Percentiles rank a stretch among this genome's conserved stretches.
These are phyloP conservation scores for Cladophialophora psammophila DNA, from an alignment of 2,329 filamentous ascomycete species.

Conservation along the genomic window DNA sequence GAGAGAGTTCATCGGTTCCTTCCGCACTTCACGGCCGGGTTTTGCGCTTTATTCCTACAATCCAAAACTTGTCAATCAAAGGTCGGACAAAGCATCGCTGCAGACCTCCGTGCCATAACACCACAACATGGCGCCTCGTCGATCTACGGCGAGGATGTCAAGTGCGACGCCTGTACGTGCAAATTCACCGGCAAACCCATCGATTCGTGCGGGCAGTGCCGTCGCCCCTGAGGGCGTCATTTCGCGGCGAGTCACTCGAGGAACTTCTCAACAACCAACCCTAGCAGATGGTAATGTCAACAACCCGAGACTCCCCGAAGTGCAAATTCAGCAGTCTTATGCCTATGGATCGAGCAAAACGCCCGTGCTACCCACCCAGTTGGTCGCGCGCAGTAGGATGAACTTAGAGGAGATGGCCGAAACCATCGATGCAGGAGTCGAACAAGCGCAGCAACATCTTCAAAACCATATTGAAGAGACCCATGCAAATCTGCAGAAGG, in stretches of 20 bases:
- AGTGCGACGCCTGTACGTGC: slow-evolving; percentile 33
- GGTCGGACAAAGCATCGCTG: not conserved
- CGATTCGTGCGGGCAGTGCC: slow-evolving; percentile 29
- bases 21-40: not conserved
- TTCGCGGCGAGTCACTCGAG: slow-evolving; percentile 30
- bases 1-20: not conserved
- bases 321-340: slow-evolving; percentile 51
- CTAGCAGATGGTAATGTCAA: slow-evolving; percentile 24
- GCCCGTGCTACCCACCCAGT: slow-evolving; percentile 47
- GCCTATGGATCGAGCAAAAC: slow-evolving; percentile 51
- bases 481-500: slow-evolving; percentile 31
- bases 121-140: slow-evolving; percentile 32
- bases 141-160: slow-evolving; percentile 34
- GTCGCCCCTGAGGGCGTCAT: slow-evolving; percentile 26
- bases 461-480: slow-evolving; percentile 35
- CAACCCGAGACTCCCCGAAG: slow-evolving; percentile 47
- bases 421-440: slow-evolving; percentile 45
- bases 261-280: slow-evolving; percentile 33
- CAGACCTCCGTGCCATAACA: not conserved
- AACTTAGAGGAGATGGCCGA: slow-evolving; percentile 46
- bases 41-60: not conserved
- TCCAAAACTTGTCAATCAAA: not conserved
- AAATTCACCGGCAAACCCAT: slow-evolving; percentile 26
- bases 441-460: slow-evolving; percentile 38
- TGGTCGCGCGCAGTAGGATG: slow-evolving; percentile 44